Base-by-base conservation (phyloP, 2,329 filamentous ascomycete species). In the Rhexocercosporidium sp. region DNA sequence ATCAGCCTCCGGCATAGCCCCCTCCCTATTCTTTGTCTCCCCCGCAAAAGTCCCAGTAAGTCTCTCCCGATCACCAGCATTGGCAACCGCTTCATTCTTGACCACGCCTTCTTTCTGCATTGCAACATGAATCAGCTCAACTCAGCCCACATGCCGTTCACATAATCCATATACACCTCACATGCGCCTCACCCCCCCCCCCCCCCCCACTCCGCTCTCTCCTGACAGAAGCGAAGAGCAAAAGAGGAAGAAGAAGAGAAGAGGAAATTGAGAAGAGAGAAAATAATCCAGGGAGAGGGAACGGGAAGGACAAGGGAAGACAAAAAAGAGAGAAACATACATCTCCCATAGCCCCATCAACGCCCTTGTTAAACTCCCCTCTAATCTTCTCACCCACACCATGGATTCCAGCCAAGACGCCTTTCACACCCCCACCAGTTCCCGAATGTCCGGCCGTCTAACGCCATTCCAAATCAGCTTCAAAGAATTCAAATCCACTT, bases 1-100 rank as follows among this genome's bases (percentile, higher is more conserved):
- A 66, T 72, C 67, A 22, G 41, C 59, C 11, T 70, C 67, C 8
- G 68, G 67, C n/a, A 70, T 25, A 22, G 65, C 70, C 2, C 71
- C 70, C 62, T 75, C 73, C 22, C 73, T 66, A 44, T 70, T 67
- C 68, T 71, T 74, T 59, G 69, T 75, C 54, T 46, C 47, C 5
- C 46, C 22, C 41, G 56, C 59, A 64, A 73, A 73, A 9, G 60
- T 25, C 1, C 72, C 72, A 14, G 70, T 70, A n/a, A 31, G 46
- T n/a, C 71, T 62, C 60, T 74, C 71, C 9, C 41, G 41, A 29
- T 69, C 56, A 14, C 73, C 73, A 34, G 56, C 63, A 44, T 66
- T 47, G 16, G 69, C 71, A 37, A 74, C 67, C 5, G 54, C 63
- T 7, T 62, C n/a, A 62, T 74, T 73, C 60, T 71, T 72, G 14